phyloP scores from a whole-genome alignment of 495 filamentous ascomycete species.

The Xeromyces bisporus region DNA sequence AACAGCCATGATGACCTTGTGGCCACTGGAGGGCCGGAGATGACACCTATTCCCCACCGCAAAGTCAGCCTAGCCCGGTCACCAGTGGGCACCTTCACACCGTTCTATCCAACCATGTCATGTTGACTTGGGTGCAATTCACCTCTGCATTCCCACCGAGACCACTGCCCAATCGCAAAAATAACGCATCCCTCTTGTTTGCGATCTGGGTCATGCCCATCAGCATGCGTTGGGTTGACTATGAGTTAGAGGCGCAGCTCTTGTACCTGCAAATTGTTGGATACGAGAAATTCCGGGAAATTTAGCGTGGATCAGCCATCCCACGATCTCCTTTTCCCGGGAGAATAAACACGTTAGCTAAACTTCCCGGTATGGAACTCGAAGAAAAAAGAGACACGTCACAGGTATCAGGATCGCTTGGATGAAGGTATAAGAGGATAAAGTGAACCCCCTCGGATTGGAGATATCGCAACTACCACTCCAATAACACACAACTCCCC shows the following conservation, averaged over 20 bases:
- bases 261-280: conserved; percentile 1
- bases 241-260: conserved; percentile 1
- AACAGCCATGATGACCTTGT: too few relatives aligned
- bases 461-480: neutral
- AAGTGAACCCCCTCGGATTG: neutral
- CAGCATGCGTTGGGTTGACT: too few relatives aligned
- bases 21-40: too few relatives aligned
- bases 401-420: neutral
- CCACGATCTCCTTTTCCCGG: too few relatives aligned
- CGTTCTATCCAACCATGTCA: too few relatives aligned
- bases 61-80: too few relatives aligned
- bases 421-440: neutral
- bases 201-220: too few relatives aligned
- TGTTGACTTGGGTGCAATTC: neutral
- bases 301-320: too few relatives aligned
- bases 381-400: neutral
- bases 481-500: neutral
- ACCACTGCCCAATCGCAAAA: conserved; percentile 4
- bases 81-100: too few relatives aligned
- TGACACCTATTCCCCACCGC: too few relatives aligned
- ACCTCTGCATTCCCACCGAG: neutral
- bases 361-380: too few relatives aligned
- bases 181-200: conserved; percentile 1
- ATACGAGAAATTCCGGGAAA: neutral
- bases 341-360: too few relatives aligned